phyloP scores from a whole-genome alignment of 768 basidiomycete genomes.

The Sporobolomyces pararoseus region DNA sequence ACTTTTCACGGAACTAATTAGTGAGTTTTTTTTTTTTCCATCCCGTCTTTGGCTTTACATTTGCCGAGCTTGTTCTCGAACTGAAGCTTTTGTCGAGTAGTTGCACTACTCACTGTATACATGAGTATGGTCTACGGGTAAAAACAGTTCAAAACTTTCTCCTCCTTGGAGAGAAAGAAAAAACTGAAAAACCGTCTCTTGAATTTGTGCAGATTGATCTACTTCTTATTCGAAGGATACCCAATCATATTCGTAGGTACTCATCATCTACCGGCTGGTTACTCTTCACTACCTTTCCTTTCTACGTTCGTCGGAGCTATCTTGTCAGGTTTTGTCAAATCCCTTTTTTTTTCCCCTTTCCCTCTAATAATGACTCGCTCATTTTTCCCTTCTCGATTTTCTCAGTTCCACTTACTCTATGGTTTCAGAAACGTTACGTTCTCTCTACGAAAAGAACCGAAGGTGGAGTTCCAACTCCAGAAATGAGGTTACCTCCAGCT shows the following conservation, averaged over 20 bases:
- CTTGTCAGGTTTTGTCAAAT: too few relatives aligned
- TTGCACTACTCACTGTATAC: neutral
- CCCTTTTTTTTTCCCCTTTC: too few relatives aligned
- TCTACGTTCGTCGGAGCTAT: slow-evolving; percentile 30
- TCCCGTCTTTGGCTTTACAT: too few relatives aligned
- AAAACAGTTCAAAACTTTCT: too few relatives aligned
- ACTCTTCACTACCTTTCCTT: slow-evolving; percentile 35
- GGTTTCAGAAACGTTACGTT: slow-evolving; percentile 25
- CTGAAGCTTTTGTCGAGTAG: too few relatives aligned
- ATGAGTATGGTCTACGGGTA: slow-evolving; percentile 23
- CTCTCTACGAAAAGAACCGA: neutral
- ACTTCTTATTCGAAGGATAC: slow-evolving; percentile 32
- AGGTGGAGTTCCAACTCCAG: slow-evolving; percentile 13
- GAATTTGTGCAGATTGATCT: slow-evolving; percentile 12
- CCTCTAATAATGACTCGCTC: neutral
- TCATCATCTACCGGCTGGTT: slow-evolving; percentile 14
- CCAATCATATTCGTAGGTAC: slow-evolving; percentile 31
- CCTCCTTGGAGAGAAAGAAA: too few relatives aligned
- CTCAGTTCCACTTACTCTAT: slow-evolving; percentile 22
- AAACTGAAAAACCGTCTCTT: neutral
- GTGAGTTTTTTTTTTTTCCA: neutral
- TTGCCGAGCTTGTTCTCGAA: neutral
- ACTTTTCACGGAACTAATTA: slow-evolving; percentile 21
- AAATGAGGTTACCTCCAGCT: slow-evolving; percentile 20
- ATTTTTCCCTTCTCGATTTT: neutral